These are phyloP conservation scores for Cynanchum wilfordii DNA, from an alignment of 257 asterid genomes.

Conservation along the genomic window DNA sequence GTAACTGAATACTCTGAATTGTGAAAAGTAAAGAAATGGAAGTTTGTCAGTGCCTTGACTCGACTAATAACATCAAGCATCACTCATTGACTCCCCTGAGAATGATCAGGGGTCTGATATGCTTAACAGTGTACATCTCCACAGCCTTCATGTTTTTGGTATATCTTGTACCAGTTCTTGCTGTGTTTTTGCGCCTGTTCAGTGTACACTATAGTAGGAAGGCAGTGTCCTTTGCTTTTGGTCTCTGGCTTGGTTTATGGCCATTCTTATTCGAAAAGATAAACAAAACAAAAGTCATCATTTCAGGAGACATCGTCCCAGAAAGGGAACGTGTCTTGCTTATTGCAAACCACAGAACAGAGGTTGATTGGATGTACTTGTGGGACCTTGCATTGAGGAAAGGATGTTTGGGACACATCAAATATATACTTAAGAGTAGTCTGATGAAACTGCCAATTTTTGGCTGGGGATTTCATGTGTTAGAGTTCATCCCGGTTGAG, in stretches of 20 bases:
- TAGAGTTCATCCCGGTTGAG: conserved; percentile 86
- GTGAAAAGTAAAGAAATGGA: conserved; percentile 14
- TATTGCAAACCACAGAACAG: conserved; percentile 84
- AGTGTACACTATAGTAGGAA: conserved; percentile 61
- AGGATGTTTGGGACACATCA: conserved; percentile 64
- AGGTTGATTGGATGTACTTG: conserved; percentile 94
- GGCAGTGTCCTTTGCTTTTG: conserved; percentile 47
- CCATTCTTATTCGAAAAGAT: conserved; percentile 83
- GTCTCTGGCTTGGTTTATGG: conserved; percentile 88
- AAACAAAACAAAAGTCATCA: conserved; percentile 65
- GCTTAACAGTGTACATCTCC: conserved; percentile 42
- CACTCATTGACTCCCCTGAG: conserved; percentile 45
- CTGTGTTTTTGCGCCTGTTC: conserved; percentile 45
- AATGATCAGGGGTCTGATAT: conserved; percentile 52
- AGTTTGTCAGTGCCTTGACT: not conserved
- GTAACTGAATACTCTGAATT: conserved; percentile 1
- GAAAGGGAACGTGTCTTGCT: conserved; percentile 58
- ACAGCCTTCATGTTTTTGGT: conserved; percentile 70
- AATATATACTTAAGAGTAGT: conserved; percentile 76
- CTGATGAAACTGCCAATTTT: conserved; percentile 81
- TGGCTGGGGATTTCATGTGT: conserved; percentile 85
- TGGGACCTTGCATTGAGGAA: conserved; percentile 91
- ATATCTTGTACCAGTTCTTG: conserved; percentile 40
- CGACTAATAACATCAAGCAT: conserved; percentile 27
- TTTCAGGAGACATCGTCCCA: conserved; percentile 77